A percentile compares a stretch with the other conserved stretches of the same genome.
phyloP scores from a whole-genome alignment of 768 basidiomycete genomes.

The Kwoniella sp. region DNA sequence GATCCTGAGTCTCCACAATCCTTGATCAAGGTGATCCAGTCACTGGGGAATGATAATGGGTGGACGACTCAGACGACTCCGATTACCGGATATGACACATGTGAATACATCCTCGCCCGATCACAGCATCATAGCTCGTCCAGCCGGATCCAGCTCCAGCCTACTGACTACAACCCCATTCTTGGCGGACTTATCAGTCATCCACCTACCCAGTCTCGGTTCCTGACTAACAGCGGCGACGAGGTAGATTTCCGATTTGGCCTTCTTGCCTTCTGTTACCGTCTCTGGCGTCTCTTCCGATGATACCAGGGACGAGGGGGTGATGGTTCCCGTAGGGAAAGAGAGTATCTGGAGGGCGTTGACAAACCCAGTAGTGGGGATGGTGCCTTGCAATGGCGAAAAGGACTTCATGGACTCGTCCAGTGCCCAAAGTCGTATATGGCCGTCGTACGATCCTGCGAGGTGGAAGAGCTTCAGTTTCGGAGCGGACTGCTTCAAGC shows the following conservation, averaged over 20 bases:
- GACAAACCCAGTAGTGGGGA: conserved; percentile 71
- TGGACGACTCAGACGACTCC: too few relatives aligned
- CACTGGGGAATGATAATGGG: too few relatives aligned
- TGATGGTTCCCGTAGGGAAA: conserved; percentile 53
- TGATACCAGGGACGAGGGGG: not conserved
- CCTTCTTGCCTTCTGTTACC: conserved; percentile 9
- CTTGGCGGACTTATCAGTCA: conserved; percentile 64
- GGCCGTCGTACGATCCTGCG: conserved; percentile 88
- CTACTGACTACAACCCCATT: conserved; percentile 67
- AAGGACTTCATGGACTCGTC: conserved; percentile 75
- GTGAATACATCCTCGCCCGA: too few relatives aligned
- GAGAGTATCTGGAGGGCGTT: conserved; percentile 82
- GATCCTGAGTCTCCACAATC: too few relatives aligned
- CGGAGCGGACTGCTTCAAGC: too few relatives aligned
- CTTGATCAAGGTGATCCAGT: too few relatives aligned
- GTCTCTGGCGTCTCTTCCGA: conserved; percentile 2
- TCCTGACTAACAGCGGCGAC: conserved; percentile 83
- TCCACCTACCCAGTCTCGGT: conserved; percentile 84
- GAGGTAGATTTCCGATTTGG: conserved; percentile 55
- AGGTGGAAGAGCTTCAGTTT: not conserved
- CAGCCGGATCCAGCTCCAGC: conserved; percentile 23
- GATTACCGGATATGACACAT: too few relatives aligned
- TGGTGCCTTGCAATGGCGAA: conserved; percentile 52
- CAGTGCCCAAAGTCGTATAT: conserved; percentile 85
- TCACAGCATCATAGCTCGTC: conserved; percentile 10